Conservation (phyloP, 176 grass and related monocot genomes). For the Phoenix roebelenii region DNA sequence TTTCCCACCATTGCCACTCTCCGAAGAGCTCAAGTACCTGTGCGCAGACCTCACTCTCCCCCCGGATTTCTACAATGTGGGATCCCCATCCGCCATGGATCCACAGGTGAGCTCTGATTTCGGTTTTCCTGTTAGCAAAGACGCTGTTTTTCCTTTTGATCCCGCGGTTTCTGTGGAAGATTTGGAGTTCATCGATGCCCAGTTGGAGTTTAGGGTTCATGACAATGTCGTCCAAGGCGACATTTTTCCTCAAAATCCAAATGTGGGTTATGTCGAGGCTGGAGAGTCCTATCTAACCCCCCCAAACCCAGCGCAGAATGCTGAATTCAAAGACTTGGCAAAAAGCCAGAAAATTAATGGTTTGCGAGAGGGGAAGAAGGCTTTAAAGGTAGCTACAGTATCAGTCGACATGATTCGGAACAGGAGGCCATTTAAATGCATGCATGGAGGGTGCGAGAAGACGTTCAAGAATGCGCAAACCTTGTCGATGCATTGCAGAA, state of each 20-base stretch:
- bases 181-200: background rate
- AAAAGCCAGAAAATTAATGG: no score
- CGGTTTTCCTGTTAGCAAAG: background rate
- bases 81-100: background rate
- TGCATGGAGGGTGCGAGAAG: background rate
- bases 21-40: background rate
- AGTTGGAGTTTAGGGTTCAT: conserved; percentile 2
- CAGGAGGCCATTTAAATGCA: background rate
- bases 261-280: no score
- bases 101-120: conserved; percentile 8
- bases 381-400: no score
- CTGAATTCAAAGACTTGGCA: no score
- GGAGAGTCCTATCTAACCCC: no score
- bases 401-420: no score
- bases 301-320: no score
- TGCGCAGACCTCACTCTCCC: background rate
- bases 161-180: background rate
- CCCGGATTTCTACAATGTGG: conserved; percentile 1
- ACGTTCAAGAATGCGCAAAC: conserved; percentile 1
- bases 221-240: background rate
- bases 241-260: no score
- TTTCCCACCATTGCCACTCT: background rate
- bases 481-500: conserved; percentile 1
- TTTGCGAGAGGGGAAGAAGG: no score
- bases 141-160: background rate